A percentile compares a stretch with the other conserved stretches of the same genome.
Evolutionary conservation across 768 basidiomycete genomes (phyloP).

Genomic region (Tylopilus intermedius): DNA sequence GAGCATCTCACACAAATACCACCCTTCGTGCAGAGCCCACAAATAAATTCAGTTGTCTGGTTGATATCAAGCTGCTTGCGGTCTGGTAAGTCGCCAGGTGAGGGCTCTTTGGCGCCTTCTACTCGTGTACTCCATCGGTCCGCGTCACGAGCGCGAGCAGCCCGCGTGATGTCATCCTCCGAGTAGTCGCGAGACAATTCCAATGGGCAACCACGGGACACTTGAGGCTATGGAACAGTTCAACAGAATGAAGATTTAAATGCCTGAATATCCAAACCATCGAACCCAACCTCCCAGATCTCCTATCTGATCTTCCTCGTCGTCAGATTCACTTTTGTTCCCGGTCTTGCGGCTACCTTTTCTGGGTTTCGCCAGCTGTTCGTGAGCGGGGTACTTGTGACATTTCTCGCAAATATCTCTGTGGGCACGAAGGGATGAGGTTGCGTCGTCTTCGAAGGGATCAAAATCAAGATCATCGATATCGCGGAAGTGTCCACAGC

Average conservation of each 20-base stretch:
- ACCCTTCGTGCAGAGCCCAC: conserved; percentile 68
- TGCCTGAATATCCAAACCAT: conserved; percentile 50
- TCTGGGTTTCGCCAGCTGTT: conserved; percentile 42
- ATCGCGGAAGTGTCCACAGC: conserved; percentile 47
- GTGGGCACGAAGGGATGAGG: conserved; percentile 35
- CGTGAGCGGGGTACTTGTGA: conserved; percentile 47
- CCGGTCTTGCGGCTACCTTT: conserved; percentile 37
- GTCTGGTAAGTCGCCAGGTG: conserved; percentile 36
- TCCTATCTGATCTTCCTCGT: conserved; percentile 48
- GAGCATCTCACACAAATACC: conserved; percentile 76
- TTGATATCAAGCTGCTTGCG: conserved; percentile 42
- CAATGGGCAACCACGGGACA: conserved; percentile 77
- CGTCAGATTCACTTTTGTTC: conserved; percentile 42
- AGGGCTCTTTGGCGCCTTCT: conserved; percentile 18
- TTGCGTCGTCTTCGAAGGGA: conserved; percentile 51
- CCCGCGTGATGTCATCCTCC: conserved; percentile 69
- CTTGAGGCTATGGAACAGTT: conserved; percentile 48
- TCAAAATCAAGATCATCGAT: conserved; percentile 39
- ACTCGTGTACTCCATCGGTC: conserved; percentile 33
- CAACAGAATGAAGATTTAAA: conserved; percentile 4
- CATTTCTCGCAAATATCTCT: conserved; percentile 49
- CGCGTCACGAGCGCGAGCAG: conserved; percentile 51
- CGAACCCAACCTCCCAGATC: conserved; percentile 76
- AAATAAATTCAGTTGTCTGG: conserved; percentile 76
- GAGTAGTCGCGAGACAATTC: conserved; percentile 60